Evolutionary conservation across 192 early-diverging fungal genomes (phyloP).

Genomic region (Podila horticola): DNA sequence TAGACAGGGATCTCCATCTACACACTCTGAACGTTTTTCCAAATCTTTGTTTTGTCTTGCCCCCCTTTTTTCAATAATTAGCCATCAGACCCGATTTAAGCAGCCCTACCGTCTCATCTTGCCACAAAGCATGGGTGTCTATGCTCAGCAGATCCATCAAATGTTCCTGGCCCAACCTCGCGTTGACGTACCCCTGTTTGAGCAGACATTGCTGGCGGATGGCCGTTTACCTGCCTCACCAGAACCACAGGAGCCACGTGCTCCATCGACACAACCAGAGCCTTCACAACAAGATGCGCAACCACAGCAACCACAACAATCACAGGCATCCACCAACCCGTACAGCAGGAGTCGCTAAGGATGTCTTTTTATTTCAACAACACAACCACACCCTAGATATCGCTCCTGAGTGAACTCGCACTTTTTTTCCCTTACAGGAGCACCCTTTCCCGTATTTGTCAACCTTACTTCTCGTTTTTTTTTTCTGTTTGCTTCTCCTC

Average conservation of each 20-base stretch:
- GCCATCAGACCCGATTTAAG: slow-evolving; percentile 39
- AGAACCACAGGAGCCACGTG: background rate
- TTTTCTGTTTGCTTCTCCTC: slow-evolving; percentile 1
- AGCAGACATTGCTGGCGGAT: background rate
- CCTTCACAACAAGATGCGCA: background rate
- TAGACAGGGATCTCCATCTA: background rate
- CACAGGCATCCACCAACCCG: background rate
- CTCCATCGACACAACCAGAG: background rate
- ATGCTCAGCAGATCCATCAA: slow-evolving; percentile 46
- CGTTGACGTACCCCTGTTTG: background rate
- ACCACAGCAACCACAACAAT: background rate
- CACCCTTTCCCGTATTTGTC: background rate
- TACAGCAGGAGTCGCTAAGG: slow-evolving; percentile 3
- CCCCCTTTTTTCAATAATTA: slow-evolving; percentile 1
- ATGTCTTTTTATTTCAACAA: background rate
- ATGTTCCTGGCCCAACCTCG: slow-evolving; percentile 28
- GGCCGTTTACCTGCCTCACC: background rate
- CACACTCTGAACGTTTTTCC: slow-evolving; percentile 1
- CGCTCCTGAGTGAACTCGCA: background rate
- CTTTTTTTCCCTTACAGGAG: too few species aligned
- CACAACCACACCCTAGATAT: background rate
- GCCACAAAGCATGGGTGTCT: slow-evolving; percentile 34
- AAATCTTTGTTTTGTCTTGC: background rate
- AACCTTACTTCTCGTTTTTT: background rate
- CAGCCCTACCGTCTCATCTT: slow-evolving; percentile 32